These are phyloP conservation scores for Evernia prunastri DNA, from an alignment of 495 filamentous ascomycete genomes.

Conservation along the genomic window DNA sequence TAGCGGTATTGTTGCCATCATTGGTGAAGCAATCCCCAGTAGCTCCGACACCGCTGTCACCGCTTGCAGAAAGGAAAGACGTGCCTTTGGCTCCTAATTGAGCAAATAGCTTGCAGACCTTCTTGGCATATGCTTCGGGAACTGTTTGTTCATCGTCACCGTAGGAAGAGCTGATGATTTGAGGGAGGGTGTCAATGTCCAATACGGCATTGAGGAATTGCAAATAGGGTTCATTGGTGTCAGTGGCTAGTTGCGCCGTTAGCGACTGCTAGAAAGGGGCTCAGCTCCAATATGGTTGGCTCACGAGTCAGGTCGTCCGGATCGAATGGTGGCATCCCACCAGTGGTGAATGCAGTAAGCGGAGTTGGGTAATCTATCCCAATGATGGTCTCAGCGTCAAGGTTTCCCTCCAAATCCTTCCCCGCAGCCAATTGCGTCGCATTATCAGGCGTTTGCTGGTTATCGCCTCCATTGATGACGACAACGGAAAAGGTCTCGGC, in stretches of 20 bases:
- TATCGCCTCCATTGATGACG: slow-evolving; percentile 35
- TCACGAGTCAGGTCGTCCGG: slow-evolving; percentile 45
- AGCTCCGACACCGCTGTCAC: slow-evolving; percentile 62
- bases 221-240: slow-evolving; percentile 72
- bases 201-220: slow-evolving; percentile 60
- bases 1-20: slow-evolving; percentile 57
- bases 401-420: slow-evolving; percentile 38
- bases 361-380: slow-evolving; percentile 53
- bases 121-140: slow-evolving; percentile 56
- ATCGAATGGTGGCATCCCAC: slow-evolving; percentile 53
- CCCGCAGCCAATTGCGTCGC: slow-evolving; percentile 27
- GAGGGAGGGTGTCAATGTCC: slow-evolving; percentile 52
- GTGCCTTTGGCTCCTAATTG: slow-evolving; percentile 73
- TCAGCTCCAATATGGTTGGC: background rate
- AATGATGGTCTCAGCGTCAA: slow-evolving; percentile 43
- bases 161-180: slow-evolving; percentile 72
- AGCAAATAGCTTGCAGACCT: slow-evolving; percentile 62
- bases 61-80: slow-evolving; percentile 62
- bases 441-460: slow-evolving; percentile 35
- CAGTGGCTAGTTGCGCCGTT: slow-evolving; percentile 42
- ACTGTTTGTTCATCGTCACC: slow-evolving; percentile 77
- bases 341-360: slow-evolving; percentile 61
- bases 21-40: slow-evolving; percentile 54
- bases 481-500: slow-evolving; percentile 40
- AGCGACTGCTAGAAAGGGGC: background rate